Percentiles rank a stretch among this genome's conserved stretches.
Conservation (phyloP, 2,329 filamentous ascomycete genomes). For the Sphaerulina vaccinii region DNA sequence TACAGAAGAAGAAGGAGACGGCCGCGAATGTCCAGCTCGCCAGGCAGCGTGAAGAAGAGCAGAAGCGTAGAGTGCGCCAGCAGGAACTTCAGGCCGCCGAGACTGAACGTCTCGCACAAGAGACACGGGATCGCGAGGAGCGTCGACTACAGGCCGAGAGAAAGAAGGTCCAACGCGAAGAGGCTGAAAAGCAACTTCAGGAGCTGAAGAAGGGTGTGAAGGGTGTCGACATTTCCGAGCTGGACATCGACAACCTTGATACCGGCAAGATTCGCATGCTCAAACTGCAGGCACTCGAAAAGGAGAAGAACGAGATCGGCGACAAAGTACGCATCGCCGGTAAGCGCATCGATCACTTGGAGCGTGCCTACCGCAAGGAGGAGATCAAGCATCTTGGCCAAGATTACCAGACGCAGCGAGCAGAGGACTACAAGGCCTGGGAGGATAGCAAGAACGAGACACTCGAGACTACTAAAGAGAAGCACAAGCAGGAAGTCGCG, state of each 20-base stretch:
- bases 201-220: conserved; percentile 89
- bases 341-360: conserved; percentile 94
- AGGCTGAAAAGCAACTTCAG: conserved; percentile 80
- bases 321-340: conserved; percentile 87
- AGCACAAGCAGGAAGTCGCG: conserved; percentile 88
- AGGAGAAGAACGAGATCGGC: conserved; percentile 94
- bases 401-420: conserved; percentile 81
- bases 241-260: conserved; percentile 71
- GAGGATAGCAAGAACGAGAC: conserved; percentile 76
- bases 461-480: conserved; percentile 74
- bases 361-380: conserved; percentile 94
- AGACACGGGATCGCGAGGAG: conserved; percentile 86
- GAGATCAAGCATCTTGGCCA: conserved; percentile 86
- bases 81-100: conserved; percentile 89
- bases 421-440: conserved; percentile 75
- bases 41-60: conserved; percentile 89
- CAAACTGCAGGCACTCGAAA: conserved; percentile 93
- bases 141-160: conserved; percentile 83
- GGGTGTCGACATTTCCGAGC: conserved; percentile 78
- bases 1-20: conserved; percentile 95
- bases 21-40: conserved; percentile 84
- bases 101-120: conserved; percentile 81
- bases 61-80: conserved; percentile 79
- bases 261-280: conserved; percentile 75
- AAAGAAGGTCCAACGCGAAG: conserved; percentile 62